These are phyloP conservation scores for Candida railenensis DNA, from an alignment of 805 yeast species.

Conservation along the genomic window DNA sequence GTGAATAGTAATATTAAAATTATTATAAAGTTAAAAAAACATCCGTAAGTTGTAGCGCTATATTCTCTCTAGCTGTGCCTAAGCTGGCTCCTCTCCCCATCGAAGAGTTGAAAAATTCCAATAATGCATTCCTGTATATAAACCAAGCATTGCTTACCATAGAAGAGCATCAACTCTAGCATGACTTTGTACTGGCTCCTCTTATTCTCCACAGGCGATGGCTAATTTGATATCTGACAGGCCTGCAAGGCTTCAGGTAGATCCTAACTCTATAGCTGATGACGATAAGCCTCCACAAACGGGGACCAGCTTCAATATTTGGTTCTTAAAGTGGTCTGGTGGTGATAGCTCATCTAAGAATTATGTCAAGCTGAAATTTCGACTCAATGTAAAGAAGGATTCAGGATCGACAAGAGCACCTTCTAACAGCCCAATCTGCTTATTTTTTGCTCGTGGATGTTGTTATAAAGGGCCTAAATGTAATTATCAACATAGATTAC, in stretches of 20 bases:
- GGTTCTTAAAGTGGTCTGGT: constrained; percentile 90
- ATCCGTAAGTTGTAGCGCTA: too few relatives aligned
- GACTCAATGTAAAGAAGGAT: constrained; percentile 61
- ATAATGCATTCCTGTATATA: too few relatives aligned
- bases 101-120: too few relatives aligned
- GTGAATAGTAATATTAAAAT: too few relatives aligned
- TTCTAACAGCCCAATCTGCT: constrained; percentile 57
- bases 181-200: too few relatives aligned
- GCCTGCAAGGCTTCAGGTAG: constrained; percentile 75
- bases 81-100: too few relatives aligned
- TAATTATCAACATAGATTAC: constrained; percentile 74
- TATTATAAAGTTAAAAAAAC: too few relatives aligned
- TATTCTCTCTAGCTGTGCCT: too few relatives aligned
- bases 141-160: too few relatives aligned
- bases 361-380: constrained; percentile 53
- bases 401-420: constrained; percentile 77
- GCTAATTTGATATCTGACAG: constrained; percentile 2
- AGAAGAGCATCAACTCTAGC: too few relatives aligned
- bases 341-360: constrained; percentile 53
- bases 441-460: constrained; percentile 86
- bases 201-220: not conserved
- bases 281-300: constrained; percentile 74
- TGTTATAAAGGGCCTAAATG: constrained; percentile 80
- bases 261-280: constrained; percentile 53
- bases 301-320: constrained; percentile 78